Evolutionary conservation across 73 alveolate species (phyloP), one percentile per base, ranked within the genome.

Genomic region (Tetrahymena thermophila): DNA sequence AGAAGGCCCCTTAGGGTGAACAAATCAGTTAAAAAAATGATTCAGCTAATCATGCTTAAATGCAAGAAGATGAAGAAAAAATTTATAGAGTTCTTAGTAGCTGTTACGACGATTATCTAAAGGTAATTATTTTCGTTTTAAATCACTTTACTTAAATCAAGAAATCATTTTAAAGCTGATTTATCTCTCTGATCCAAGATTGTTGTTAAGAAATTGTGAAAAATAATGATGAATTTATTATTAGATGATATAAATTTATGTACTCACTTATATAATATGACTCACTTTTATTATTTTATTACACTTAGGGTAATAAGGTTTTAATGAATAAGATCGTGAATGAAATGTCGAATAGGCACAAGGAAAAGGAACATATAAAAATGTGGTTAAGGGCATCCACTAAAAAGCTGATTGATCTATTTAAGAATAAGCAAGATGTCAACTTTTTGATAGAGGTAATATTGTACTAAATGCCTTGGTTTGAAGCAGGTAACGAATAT

Each of bases 331-430:
- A 71, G 89, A 71, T 71, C 35, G 89, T 71, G 89, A 71, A 71
- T 71, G 89, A 71, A 71, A 71, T 71, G 89, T 71, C 89, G 17
- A 71, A 71, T 71, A 71, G 89, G 89, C 89, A 71, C 89, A 71
- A 71, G 89, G 89, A 71, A 71, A 71, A 71, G 89, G 89, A 71
- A 71, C 89, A 71, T 71, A 71, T 71, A 71, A 71, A 21, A 71
- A 71, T 71, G 89, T 71, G 89, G 89, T 71, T 71, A 71, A 71
- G 89, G 89, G 89, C 89, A 71, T 71, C 89, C 89, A 71, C 89
- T 71, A 71, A 71, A 71, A 71, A 71, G 89, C 89, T 71, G 89
- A 71, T 71, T n/a, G 89, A 71, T 71, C 89, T 71, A 28, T 71
- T 71, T 71, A 71, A 71, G 89, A 71, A 71, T 71, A 71, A 71